phyloP scores from a whole-genome alignment of 345 rosid species.

The Euclidium syriacum region DNA sequence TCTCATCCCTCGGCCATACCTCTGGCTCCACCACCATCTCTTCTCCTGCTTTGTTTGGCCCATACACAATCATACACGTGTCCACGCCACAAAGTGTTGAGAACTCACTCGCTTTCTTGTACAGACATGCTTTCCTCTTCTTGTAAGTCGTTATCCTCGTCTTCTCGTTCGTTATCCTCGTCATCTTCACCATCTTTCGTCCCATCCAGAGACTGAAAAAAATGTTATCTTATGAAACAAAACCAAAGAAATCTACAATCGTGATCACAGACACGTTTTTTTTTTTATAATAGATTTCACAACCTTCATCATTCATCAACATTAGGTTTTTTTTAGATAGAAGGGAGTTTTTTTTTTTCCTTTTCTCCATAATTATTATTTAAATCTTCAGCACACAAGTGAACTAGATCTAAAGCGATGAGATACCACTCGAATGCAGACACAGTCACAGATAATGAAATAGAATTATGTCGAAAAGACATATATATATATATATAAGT shows the following conservation, averaged over 20 bases:
- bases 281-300: no score
- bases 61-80: slow-evolving; percentile 36
- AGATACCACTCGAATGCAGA: no score
- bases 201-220: slow-evolving; percentile 19
- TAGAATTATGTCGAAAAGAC: not conserved
- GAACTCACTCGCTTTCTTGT: slow-evolving; percentile 34
- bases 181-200: slow-evolving; percentile 32
- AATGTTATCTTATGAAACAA: not conserved
- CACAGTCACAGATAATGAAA: no score
- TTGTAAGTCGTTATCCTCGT: slow-evolving; percentile 32
- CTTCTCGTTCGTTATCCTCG: slow-evolving; percentile 32
- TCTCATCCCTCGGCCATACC: slow-evolving; percentile 26
- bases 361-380: not conserved
- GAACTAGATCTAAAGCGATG: no score
- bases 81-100: slow-evolving; percentile 38
- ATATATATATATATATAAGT: not conserved
- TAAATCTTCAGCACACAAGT: no score
- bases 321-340: not conserved
- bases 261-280: no score
- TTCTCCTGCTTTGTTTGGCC: slow-evolving; percentile 24
- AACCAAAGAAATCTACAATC: no score
- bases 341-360: no score
- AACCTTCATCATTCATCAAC: not conserved
- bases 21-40: slow-evolving; percentile 21
- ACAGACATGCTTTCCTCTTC: slow-evolving; percentile 34